phyloP scores from a whole-genome alignment of 768 basidiomycete species.

The Clitopilus hobsonii region DNA sequence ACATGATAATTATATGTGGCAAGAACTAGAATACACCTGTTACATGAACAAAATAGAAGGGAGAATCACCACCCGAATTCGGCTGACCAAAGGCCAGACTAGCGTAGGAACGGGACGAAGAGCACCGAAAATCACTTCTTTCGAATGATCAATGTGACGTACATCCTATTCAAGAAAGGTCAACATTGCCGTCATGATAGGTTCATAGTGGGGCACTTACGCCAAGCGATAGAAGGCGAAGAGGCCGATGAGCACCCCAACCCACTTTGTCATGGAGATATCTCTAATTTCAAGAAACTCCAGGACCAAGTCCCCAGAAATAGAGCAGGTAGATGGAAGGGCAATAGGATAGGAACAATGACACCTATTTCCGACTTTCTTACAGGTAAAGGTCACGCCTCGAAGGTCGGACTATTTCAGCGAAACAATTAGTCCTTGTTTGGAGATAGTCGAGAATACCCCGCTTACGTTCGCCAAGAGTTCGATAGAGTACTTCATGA shows the following conservation, averaged over 20 bases:
- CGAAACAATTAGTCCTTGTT: constrained; percentile 3
- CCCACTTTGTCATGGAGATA: constrained; percentile 41
- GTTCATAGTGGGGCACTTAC: too few species aligned
- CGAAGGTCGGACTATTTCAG: constrained; percentile 38
- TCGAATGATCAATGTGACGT: too few species aligned
- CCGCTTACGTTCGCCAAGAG: constrained; percentile 28
- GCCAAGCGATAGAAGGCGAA: constrained; percentile 37
- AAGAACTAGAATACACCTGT: too few species aligned
- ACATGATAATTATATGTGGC: too few species aligned
- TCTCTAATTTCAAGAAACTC: constrained; percentile 37
- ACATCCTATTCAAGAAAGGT: too few species aligned
- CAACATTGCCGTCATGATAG: too few species aligned
- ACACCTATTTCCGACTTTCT: constrained; percentile 30
- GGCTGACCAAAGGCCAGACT: too few species aligned
- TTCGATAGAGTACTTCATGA: constrained; percentile 41
- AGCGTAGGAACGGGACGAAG: too few species aligned
- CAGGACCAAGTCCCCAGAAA: constrained; percentile 47
- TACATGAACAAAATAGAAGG: too few species aligned
- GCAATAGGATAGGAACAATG: constrained; percentile 48
- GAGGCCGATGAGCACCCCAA: constrained; percentile 40
- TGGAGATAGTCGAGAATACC: constrained; percentile 17
- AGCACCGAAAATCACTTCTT: too few species aligned
- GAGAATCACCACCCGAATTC: too few species aligned
- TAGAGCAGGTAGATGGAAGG: constrained; percentile 35
- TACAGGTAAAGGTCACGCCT: constrained; percentile 40